A percentile compares a stretch with the other conserved stretches of the same genome.
Conservation (phyloP, 129 eudicot species). For the Saussurea involucrata region DNA sequence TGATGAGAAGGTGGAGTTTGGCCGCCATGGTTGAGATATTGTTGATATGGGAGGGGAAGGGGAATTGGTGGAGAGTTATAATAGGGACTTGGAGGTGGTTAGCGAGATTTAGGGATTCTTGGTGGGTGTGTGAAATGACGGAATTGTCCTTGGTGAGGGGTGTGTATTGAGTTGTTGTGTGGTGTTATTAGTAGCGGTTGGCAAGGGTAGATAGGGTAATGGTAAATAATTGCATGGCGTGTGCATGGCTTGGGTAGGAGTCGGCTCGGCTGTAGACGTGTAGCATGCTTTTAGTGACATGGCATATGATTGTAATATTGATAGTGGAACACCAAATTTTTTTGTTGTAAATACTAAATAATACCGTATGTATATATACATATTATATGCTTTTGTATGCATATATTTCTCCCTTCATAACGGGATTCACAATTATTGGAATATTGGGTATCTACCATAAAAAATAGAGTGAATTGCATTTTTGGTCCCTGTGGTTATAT, state of each 20-base stretch:
- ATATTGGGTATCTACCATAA: too few species aligned
- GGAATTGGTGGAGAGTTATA: background rate
- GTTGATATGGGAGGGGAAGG: background rate
- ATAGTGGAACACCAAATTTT: too few species aligned
- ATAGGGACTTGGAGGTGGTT: background rate
- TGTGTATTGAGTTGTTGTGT: background rate
- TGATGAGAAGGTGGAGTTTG: background rate
- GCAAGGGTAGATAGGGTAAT: conserved; percentile 3
- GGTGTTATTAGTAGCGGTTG: background rate
- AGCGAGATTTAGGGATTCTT: conserved; percentile 12
- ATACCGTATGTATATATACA: too few species aligned
- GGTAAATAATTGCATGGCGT: conserved; percentile 12
- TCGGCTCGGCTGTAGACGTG: background rate
- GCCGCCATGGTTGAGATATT: background rate
- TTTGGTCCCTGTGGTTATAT: too few species aligned
- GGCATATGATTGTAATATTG: too few species aligned
- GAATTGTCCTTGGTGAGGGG: background rate
- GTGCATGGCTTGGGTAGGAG: conserved; percentile 15
- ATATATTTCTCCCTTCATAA: too few species aligned
- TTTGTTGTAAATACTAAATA: too few species aligned
- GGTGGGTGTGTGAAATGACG: conserved; percentile 5
- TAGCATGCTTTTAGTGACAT: background rate
- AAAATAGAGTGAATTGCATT: too few species aligned
- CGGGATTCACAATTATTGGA: too few species aligned
- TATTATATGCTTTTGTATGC: too few species aligned